These are phyloP conservation scores for Phytophthora megakarya DNA, from an alignment of 352 stramenopile species.

Conservation along the genomic window DNA sequence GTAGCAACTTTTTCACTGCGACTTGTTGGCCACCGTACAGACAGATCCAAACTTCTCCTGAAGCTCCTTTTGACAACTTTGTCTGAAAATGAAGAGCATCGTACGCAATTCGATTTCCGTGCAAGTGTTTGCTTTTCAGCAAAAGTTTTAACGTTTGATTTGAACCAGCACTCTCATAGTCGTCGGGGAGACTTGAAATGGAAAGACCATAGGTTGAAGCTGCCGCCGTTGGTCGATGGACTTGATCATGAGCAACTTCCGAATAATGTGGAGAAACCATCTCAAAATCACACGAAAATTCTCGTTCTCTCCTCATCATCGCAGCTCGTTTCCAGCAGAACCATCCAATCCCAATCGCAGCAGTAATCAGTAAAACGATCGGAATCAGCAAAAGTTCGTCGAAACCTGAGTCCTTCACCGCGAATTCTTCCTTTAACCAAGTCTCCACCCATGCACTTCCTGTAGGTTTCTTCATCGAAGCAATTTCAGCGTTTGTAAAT, in stretches of 20 bases:
- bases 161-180: conserved; percentile 23
- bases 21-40: conserved; percentile 45
- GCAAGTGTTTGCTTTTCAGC: conserved; percentile 21
- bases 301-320: conserved; percentile 1
- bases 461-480: conserved; percentile 10
- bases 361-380: conserved; percentile 12
- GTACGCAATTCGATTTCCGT: conserved; percentile 32
- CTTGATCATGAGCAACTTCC: conserved; percentile 5
- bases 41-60: conserved; percentile 54
- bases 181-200: conserved; percentile 1
- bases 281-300: conserved; percentile 8
- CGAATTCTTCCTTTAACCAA: conserved; percentile 32
- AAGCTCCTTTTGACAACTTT: conserved; percentile 36
- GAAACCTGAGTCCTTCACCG: conserved; percentile 9
- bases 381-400: conserved; percentile 27
- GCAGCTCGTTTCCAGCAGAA: conserved; percentile 21
- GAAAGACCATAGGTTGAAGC: conserved; percentile 1
- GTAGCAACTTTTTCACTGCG: conserved; percentile 50
- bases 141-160: conserved; percentile 32
- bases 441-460: conserved; percentile 26
- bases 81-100: conserved; percentile 20
- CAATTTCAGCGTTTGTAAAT: conserved; percentile 22
- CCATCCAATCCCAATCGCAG: not conserved
- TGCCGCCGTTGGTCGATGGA: not conserved
- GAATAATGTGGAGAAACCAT: conserved; percentile 6